Percentiles rank a stretch among this genome's conserved stretches.
Evolutionary conservation across 176 grass and related monocot genomes (phyloP).

Genomic region (Bolboschoenus planiculmis): DNA sequence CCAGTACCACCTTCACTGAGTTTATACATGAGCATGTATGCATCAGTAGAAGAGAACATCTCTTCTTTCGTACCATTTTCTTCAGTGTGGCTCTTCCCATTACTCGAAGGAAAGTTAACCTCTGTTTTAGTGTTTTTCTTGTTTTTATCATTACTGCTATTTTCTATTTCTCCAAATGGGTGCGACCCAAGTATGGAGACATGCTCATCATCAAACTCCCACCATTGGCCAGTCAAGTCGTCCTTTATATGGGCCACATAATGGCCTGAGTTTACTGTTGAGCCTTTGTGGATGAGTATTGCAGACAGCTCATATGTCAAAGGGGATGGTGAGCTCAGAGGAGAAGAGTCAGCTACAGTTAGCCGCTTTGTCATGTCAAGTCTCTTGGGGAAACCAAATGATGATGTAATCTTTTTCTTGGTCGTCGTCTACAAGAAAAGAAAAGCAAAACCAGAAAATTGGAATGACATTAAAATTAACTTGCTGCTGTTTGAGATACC

Average conservation of each 20-base stretch:
- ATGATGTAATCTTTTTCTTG: conserved; percentile 93
- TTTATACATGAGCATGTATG: conserved; percentile 99
- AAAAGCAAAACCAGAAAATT: background rate
- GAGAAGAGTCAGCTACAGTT: conserved; percentile 13
- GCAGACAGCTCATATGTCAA: conserved; percentile 71
- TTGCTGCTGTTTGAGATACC: background rate
- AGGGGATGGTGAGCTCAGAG: conserved; percentile 19
- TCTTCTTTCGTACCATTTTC: conserved; percentile 27
- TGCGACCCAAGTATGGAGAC: conserved; percentile 83
- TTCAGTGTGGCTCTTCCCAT: conserved; percentile 16
- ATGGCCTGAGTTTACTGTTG: conserved; percentile 90
- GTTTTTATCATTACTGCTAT: conserved; percentile 54
- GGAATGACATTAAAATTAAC: background rate
- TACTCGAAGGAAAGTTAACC: conserved; percentile 17
- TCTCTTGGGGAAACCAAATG: conserved; percentile 78
- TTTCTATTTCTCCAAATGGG: conserved; percentile 72
- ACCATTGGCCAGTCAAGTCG: conserved; percentile 79
- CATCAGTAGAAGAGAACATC: conserved; percentile 92
- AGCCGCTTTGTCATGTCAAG: conserved; percentile 67
- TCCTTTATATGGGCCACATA: conserved; percentile 99
- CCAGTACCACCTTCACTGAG: conserved; percentile 33
- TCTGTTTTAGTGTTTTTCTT: conserved; percentile 31
- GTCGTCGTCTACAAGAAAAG: conserved; percentile 65
- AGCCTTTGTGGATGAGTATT: conserved; percentile 97
- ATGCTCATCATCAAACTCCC: conserved; percentile 99